Base-by-base conservation (phyloP, 345 rosid species). In the Noccaea caerulescens region DNA sequence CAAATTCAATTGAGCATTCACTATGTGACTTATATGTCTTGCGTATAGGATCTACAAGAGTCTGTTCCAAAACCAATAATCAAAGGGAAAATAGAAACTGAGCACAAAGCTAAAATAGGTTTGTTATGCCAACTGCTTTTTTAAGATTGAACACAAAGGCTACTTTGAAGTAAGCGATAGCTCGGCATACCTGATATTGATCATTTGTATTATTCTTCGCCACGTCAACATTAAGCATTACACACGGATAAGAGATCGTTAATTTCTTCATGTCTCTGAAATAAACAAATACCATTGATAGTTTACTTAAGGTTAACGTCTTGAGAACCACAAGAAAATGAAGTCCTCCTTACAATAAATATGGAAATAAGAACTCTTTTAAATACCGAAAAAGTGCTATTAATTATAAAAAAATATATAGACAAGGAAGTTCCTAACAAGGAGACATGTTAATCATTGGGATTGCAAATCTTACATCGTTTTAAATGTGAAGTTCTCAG, bases 1-100 rank as follows among this genome's bases (percentile, higher is more conserved):
- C 98, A 80, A 93, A 93, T 78, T 93, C 97, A 80, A 93, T 93
- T 56, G 98, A 93, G 83, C 98, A 93, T 83, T 93, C 98, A 67
- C 97, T 93, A 59, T 83, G 92, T 33, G 88, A 85, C 69, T 80
- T 71, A 74, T 93, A 93, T 50, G 81, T 84, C 79, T 93, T 93
- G 71, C 76, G 80, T 79, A 87, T 56, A 53, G 91, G 90, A 83
- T 93, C 94, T 25, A 64, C 76, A 32, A 93, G 97, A 20, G 93
- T 91, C 98, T 93, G 85, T 58, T 52, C 42, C 71, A 63, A 33
- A 72, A 76, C 77, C 63, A 79, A 39, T 59, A 46, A 38, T 10
- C 5, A 34, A 59, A 49, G 63, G 60, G 33, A 66, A 46, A 72
- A 65, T 33, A 77, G 13, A 61, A 42, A 63, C 27, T 44, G 42